Base-by-base conservation (phyloP, 1,139 yeast species). In the Candida neerlandica region DNA sequence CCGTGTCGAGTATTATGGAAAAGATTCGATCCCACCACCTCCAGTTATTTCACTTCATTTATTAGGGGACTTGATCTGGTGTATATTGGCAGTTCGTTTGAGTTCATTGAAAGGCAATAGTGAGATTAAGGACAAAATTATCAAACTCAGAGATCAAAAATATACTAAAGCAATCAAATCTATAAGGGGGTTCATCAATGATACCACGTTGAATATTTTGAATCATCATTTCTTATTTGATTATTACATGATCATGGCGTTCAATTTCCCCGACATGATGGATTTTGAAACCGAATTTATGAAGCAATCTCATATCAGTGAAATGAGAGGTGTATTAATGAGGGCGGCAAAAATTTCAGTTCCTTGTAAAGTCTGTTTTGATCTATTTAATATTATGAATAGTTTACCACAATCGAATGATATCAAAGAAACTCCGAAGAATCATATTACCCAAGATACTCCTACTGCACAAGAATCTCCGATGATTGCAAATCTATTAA, bases 181-280 rank as follows among this genome's bases (percentile, higher is more conserved):
- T 5, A 55, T 59, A n/a, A 50, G 52, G 38, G 44, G 48, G 21
- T 44, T 58, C 10, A 47, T 59, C 14, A 57, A 53, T 37, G 44
- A 47, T n/a, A 50, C 45, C 2, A 42, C 55, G 3, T 34, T 59
- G 10, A 39, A 40, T 16, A 46, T 51, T 29, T 41, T 58, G 19
- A 48, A 53, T 12, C 49, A 52, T 43, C 61, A 55, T 37, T 62
- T 63, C 6, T 59, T 62, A 52, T 46, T 60, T 35, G 66, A 62
- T 48, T 59, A 62, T 44, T 53, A 52, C 19, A 29, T 61, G 10
- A 45, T 57, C 7, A 56, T 63, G 61, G 51, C 57, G 14, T 47
- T 60, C 32, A 56, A 58, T 45, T 61, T 61, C 48, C 65, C 66
- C 2, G 49, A 56, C 29, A 62, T 62, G 66, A 52, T 61, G 55